Conservation (phyloP, 768 basidiomycete genomes). For the Lentinula raphanica region DNA sequence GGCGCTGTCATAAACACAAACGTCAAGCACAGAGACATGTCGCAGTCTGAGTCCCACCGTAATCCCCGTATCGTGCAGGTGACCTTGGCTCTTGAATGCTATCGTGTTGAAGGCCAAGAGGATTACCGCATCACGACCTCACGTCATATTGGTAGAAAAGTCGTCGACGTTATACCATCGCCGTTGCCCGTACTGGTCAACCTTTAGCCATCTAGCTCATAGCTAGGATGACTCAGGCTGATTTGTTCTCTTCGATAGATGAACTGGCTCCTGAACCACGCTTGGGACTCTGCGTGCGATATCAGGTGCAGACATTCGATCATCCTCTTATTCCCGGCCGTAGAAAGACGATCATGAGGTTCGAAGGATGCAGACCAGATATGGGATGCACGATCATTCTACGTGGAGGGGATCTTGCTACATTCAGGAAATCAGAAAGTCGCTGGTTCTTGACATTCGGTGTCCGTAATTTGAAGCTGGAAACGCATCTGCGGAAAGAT, state of each 20-base stretch:
- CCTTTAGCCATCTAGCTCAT: constrained; percentile 81
- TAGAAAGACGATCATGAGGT: constrained; percentile 95
- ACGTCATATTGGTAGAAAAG: constrained; percentile 87
- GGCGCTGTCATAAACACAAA: constrained; percentile 98
- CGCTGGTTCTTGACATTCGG: constrained; percentile 88
- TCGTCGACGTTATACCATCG: constrained; percentile 89
- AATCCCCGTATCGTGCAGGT: constrained; percentile 96
- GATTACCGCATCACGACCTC: constrained; percentile 87
- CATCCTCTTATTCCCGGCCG: constrained; percentile 90
- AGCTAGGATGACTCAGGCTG: constrained; percentile 91
- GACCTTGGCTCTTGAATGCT: constrained; percentile 92
- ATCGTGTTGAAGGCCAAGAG: constrained; percentile 91
- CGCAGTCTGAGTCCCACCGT: constrained; percentile 62
- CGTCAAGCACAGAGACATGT: constrained; percentile 94
- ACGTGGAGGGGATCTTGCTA: constrained; percentile 80
- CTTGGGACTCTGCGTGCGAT: constrained; percentile 81
- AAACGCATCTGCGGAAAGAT: constrained; percentile 90
- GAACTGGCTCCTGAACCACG: constrained; percentile 85
- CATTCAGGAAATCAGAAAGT: constrained; percentile 82
- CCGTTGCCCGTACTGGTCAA: constrained; percentile 88
- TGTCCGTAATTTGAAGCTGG: constrained; percentile 89
- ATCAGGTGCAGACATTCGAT: constrained; percentile 90
- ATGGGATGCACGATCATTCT: constrained; percentile 94
- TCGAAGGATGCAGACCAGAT: constrained; percentile 90
- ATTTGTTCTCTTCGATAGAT: constrained; percentile 94